phyloP scores from a whole-genome alignment of 768 basidiomycete genomes.

The Hypholoma fasciculare region DNA sequence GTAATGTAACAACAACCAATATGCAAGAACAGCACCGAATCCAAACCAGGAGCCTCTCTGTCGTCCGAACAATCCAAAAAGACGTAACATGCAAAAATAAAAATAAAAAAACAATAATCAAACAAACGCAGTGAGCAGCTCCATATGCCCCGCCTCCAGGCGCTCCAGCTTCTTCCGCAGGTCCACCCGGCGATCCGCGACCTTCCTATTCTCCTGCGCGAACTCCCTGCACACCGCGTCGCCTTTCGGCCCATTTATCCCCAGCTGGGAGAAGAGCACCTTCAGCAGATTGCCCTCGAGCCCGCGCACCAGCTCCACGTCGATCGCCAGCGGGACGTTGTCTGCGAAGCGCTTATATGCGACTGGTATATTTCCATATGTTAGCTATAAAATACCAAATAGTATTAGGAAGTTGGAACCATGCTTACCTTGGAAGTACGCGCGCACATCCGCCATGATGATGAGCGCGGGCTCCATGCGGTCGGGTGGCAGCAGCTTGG shows the following conservation, averaged over 20 bases:
- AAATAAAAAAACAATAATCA: neutral
- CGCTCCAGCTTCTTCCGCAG: conserved; percentile 51
- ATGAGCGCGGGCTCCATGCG: conserved; percentile 48
- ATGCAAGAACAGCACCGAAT: too few species aligned
- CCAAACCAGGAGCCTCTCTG: too few species aligned
- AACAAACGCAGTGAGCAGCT: neutral
- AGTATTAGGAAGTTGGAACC: neutral
- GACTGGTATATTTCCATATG: conserved; percentile 32
- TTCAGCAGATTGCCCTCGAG: conserved; percentile 44
- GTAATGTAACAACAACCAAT: too few species aligned
- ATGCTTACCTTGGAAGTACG: conserved; percentile 63
- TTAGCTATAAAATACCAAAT: neutral
- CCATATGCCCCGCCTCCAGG: conserved; percentile 39
- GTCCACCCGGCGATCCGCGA: conserved; percentile 48
- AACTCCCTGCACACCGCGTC: conserved; percentile 46
- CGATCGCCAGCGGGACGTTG: conserved; percentile 55
- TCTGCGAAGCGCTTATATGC: conserved; percentile 61
- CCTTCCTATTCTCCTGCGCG: conserved; percentile 47
- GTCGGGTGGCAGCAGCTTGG: conserved; percentile 48
- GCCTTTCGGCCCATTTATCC: conserved; percentile 48
- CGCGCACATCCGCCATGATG: conserved; percentile 68
- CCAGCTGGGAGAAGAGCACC: conserved; percentile 47
- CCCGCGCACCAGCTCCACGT: conserved; percentile 55
- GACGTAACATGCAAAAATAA: too few species aligned
- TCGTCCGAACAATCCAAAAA: too few species aligned